phyloP scores from a whole-genome alignment of 768 basidiomycete species.

The Glaciozyma martinii region DNA sequence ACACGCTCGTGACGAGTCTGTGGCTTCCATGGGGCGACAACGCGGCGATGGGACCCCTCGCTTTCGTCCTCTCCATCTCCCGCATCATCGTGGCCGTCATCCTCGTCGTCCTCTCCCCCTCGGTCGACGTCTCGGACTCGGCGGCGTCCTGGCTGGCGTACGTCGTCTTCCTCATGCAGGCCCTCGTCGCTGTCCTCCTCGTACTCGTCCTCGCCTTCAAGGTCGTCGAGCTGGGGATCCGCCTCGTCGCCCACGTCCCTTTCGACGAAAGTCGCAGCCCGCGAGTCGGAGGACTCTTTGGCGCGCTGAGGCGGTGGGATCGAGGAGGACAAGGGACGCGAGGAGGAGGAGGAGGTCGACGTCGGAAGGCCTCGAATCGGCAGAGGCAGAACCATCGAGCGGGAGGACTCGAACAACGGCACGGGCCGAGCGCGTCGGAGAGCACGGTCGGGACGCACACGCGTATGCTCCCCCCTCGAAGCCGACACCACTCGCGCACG shows the following conservation, averaged over 20 bases:
- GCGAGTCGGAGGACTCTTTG: conserved; percentile 77
- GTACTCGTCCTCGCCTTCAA: conserved; percentile 74
- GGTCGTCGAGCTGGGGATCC: conserved; percentile 68
- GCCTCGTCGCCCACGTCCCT: conserved; percentile 63
- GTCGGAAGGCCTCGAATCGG: conserved; percentile 17
- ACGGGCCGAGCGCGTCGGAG: conserved; percentile 8
- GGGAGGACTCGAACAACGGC: conserved; percentile 13
- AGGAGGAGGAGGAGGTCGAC: conserved; percentile 24
- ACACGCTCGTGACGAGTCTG: conserved; percentile 62
- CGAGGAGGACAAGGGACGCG: conserved; percentile 34
- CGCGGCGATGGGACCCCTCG: conserved; percentile 91
- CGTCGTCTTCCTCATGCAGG: conserved; percentile 70
- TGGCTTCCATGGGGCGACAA: conserved; percentile 68
- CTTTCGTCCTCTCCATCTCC: conserved; percentile 68
- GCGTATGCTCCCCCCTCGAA: conserved; percentile 38
- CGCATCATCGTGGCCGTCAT: conserved; percentile 83
- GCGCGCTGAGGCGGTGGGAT: conserved; percentile 53
- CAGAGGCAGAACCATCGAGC: conserved; percentile 9
- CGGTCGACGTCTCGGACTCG: conserved; percentile 68
- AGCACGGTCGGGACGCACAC: conserved; percentile 19
- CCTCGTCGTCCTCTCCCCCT: conserved; percentile 77
- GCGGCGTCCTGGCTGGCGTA: conserved; percentile 90
- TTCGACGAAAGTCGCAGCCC: conserved; percentile 76
- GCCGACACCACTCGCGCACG: conserved; percentile 66
- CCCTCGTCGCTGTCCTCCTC: conserved; percentile 74